These are phyloP conservation scores for Phytopythium mirpurense DNA, from an alignment of 352 stramenopile genomes.

Conservation along the genomic window DNA sequence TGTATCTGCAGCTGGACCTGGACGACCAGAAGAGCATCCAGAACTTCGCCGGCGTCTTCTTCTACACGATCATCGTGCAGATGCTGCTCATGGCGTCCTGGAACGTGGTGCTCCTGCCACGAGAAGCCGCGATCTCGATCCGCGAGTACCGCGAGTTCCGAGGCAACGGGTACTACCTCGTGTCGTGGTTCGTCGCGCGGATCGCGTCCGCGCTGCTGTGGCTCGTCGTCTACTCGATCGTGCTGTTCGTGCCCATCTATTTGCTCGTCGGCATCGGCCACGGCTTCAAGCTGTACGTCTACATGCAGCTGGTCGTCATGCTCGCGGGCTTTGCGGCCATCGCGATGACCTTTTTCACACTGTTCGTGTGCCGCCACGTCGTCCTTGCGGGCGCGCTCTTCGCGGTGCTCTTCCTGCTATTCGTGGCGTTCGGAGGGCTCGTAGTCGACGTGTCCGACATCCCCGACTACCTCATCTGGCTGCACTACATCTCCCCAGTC, in stretches of 20 bases:
- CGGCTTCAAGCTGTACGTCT: constrained; percentile 35
- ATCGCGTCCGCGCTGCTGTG: constrained; percentile 31
- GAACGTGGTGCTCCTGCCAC: constrained; percentile 30
- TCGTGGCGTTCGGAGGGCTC: constrained; percentile 36
- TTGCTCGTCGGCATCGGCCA: constrained; percentile 36
- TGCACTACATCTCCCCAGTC: constrained; percentile 57
- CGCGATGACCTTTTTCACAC: constrained; percentile 24
- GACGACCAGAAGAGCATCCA: constrained; percentile 44
- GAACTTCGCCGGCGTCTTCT: constrained; percentile 45
- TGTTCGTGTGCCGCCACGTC: constrained; percentile 22
- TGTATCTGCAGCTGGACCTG: constrained; percentile 39
- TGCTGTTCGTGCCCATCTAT: constrained; percentile 33
- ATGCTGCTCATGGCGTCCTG: constrained; percentile 37
- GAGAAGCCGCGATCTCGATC: constrained; percentile 34
- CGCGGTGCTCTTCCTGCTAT: constrained; percentile 24
- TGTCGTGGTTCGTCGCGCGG: constrained; percentile 42
- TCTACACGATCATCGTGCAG: constrained; percentile 43
- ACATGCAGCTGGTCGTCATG: constrained; percentile 41
- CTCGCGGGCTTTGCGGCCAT: constrained; percentile 28
- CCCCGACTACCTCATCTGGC: constrained; percentile 45
- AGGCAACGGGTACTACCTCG: constrained; percentile 31
- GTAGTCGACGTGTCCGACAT: constrained; percentile 38
- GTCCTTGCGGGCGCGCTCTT: constrained; percentile 30
- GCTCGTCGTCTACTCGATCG: constrained; percentile 33
- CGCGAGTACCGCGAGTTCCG: constrained; percentile 38